Conservation (phyloP, 345 rosid species). For the Eucalyptus sideroxylon region DNA sequence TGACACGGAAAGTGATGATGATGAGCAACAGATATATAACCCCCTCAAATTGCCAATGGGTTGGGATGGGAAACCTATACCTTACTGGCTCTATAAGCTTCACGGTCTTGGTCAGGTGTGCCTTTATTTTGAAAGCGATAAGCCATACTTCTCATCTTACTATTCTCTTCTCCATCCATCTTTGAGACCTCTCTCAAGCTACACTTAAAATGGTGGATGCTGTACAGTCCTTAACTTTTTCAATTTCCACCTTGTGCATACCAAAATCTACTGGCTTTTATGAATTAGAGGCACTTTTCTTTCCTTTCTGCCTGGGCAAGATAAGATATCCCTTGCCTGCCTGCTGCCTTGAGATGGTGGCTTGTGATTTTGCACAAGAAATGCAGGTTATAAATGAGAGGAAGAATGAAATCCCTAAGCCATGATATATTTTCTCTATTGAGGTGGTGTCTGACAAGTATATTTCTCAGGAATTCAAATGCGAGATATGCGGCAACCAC, state of each 20-base stretch:
- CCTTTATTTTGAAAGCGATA: neutral
- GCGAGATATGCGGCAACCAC: constrained; percentile 92
- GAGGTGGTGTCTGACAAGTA: neutral
- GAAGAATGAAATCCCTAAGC: neutral
- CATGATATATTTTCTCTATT: neutral
- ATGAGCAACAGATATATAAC: constrained; percentile 85
- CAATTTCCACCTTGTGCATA: neutral
- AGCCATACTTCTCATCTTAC: neutral
- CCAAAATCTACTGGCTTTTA: neutral
- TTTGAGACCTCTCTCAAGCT: neutral
- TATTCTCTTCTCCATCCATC: neutral
- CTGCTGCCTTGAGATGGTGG: neutral
- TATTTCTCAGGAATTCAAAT: constrained; percentile 67
- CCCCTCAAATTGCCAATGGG: constrained; percentile 97
- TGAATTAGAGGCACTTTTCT: neutral
- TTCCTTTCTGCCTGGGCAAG: neutral
- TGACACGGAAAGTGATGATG: constrained; percentile 97
- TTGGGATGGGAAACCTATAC: constrained; percentile 99
- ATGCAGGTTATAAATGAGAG: neutral
- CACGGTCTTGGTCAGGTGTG: constrained; percentile 98
- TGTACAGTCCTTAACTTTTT: neutral
- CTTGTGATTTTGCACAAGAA: neutral
- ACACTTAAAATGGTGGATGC: neutral
- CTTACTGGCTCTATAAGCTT: constrained; percentile 98
- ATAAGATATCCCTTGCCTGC: neutral